A percentile compares a stretch with the other conserved stretches of the same genome.
phyloP scores from a whole-genome alignment of 768 basidiomycete genomes.

The Boletus subparvulus region DNA sequence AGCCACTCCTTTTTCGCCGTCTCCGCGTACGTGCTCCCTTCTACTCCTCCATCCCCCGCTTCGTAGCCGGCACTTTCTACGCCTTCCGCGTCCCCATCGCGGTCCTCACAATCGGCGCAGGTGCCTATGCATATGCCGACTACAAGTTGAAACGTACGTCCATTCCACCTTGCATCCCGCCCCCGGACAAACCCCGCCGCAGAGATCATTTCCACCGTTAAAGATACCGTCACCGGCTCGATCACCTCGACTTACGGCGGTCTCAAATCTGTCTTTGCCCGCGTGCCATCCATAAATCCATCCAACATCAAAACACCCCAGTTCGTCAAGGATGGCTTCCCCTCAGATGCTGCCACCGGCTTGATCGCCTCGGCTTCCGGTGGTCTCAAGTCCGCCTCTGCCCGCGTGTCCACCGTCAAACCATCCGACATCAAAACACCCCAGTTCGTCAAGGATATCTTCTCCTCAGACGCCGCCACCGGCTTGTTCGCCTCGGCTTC shows the following conservation, averaged over 20 bases:
- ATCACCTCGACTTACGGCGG: conserved; percentile 72
- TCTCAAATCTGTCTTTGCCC: conserved; percentile 58
- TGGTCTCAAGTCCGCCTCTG: conserved; percentile 59
- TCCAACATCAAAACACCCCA: conserved; percentile 56
- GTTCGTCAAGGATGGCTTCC: conserved; percentile 67
- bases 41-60: conserved; percentile 83
- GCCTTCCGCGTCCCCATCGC: conserved; percentile 89
- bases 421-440: conserved; percentile 55
- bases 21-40: conserved; percentile 76
- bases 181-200: background rate
- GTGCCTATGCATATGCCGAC: conserved; percentile 90
- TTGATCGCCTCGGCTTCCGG: conserved; percentile 72
- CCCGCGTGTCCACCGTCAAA: conserved; percentile 59
- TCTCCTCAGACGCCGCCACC: conserved; percentile 40
- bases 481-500: conserved; percentile 72
- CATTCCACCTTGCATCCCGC: background rate
- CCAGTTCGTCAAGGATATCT: conserved; percentile 69
- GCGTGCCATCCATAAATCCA: conserved; percentile 59
- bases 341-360: conserved; percentile 53
- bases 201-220: conserved; percentile 44
- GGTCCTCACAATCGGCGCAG: conserved; percentile 86
- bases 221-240: conserved; percentile 55
- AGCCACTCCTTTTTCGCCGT: conserved; percentile 45
- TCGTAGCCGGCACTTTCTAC: conserved; percentile 55
- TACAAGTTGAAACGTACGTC: conserved; percentile 91